Evolutionary conservation across 768 basidiomycete genomes (phyloP).

Genomic region (Russula vinacea): DNA sequence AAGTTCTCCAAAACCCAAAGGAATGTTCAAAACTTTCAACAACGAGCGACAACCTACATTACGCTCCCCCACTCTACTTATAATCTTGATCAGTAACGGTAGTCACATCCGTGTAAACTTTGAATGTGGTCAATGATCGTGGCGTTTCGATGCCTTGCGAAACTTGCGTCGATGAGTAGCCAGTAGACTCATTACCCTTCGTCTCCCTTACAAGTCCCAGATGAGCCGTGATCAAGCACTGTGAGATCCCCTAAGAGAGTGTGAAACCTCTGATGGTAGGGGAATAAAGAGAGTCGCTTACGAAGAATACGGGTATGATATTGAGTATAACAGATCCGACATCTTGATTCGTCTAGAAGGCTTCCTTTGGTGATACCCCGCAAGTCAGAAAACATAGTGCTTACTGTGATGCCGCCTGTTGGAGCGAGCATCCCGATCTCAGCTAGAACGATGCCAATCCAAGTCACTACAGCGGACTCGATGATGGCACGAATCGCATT

Average conservation of each 20-base stretch:
- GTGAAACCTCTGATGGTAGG: neutral
- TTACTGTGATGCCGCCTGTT: slow-evolving; percentile 28
- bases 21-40: no score
- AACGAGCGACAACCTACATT: neutral
- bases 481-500: slow-evolving; percentile 27
- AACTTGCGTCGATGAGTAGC: neutral
- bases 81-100: neutral
- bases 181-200: neutral
- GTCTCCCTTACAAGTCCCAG: slow-evolving; percentile 28
- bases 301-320: slow-evolving; percentile 23
- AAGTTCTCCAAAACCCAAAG: no score
- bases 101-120: neutral
- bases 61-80: neutral
- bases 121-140: neutral
- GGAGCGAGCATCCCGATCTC: slow-evolving; percentile 31
- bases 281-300: neutral
- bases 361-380: neutral
- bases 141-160: neutral
- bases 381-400: neutral
- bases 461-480: slow-evolving; percentile 33
- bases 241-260: slow-evolving; percentile 32
- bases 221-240: slow-evolving; percentile 32
- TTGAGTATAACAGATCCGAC: slow-evolving; percentile 6
- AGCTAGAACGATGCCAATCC: slow-evolving; percentile 33
- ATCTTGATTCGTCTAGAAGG: neutral